Base-by-base conservation (phyloP, 768 basidiomycete genomes). In the Kwoniella dejecticola region DNA sequence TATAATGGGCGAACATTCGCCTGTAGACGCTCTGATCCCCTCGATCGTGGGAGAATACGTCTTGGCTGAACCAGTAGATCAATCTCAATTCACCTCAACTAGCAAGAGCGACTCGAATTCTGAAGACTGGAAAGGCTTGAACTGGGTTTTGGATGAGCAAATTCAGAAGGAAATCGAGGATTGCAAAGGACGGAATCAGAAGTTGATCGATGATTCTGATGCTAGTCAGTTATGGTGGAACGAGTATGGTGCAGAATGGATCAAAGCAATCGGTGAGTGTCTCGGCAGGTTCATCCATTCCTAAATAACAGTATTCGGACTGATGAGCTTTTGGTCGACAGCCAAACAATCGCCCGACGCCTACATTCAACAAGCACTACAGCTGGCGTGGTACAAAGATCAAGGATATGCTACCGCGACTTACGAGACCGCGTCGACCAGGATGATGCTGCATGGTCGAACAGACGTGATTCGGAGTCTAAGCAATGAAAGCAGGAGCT, bases 381-480 rank as follows among this genome's bases (percentile, higher is more conserved):
- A 97, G 74, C 84, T 96, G 10, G 93, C 92, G 3, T 96, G 89
- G 87, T 90, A 89, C 80, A 85, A 84, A 74, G 85, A 86, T 21
- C 88, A 87, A 46, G 86, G 85, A 11, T 80, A 82, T 60, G 88
- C 90, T 69, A 90, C 90, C 3, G 90, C 94, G 1, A 91, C 90
- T 6, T 96, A 97, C 76, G 94, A 97, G 79, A 96, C 93, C 0
- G 90, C 88, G 0, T 83, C 94, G 30, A 95, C 94, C 1, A 85
- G 91, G 24, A 83, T 89, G 77, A 94, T 94, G 81, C 82, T 87
- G 62, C 86, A 87, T 64, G 94, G 91, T 15, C 85, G 94, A 17
- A 96, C 93, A 1, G 94, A 97, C 74, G 92, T 90, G 0, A 86
- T 97, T 53, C 85, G 93, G 24, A 84, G 87, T 0, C 81, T 89